Conservation (phyloP, 176 grass and related monocot genomes). For the Aegilops umbellulata region DNA sequence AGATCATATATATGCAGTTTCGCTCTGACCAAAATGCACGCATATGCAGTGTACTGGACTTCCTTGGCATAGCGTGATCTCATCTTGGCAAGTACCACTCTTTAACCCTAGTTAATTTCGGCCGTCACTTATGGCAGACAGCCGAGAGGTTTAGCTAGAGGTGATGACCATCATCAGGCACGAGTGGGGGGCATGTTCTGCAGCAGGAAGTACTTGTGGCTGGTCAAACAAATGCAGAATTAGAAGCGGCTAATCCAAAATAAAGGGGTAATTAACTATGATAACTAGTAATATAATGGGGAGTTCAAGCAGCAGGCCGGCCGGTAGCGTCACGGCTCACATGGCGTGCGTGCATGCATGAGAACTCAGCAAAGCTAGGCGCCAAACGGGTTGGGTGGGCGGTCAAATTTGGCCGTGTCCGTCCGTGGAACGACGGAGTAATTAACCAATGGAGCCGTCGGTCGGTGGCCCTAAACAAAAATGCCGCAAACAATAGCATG, state of each 20-base stretch:
- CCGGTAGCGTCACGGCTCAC: constrained; percentile 47
- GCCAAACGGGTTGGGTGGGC: constrained; percentile 32
- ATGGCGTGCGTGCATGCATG: constrained; percentile 43
- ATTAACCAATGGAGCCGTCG: constrained; percentile 24
- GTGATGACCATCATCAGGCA: neutral
- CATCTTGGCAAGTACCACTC: neutral
- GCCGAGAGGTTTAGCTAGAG: neutral
- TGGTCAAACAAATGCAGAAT: constrained; percentile 43
- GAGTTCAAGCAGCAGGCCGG: too few species aligned
- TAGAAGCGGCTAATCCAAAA: constrained; percentile 27
- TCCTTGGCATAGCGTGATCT: neutral
- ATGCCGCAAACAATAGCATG: neutral
- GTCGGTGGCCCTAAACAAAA: constrained; percentile 43
- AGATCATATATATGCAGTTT: neutral
- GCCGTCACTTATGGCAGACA: neutral
- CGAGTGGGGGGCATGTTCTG: constrained; percentile 42
- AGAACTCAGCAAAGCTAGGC: constrained; percentile 22
- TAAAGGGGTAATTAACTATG: neutral
- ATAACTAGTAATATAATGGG: neutral
- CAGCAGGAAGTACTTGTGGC: too few species aligned
- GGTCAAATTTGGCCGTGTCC: constrained; percentile 52
- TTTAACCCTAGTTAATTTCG: neutral
- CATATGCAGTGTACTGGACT: neutral
- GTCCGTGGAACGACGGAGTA: neutral
- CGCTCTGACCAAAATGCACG: constrained; percentile 4